phyloP scores from a whole-genome alignment of 257 asterid genomes.

The Nemophila menziesii region DNA sequence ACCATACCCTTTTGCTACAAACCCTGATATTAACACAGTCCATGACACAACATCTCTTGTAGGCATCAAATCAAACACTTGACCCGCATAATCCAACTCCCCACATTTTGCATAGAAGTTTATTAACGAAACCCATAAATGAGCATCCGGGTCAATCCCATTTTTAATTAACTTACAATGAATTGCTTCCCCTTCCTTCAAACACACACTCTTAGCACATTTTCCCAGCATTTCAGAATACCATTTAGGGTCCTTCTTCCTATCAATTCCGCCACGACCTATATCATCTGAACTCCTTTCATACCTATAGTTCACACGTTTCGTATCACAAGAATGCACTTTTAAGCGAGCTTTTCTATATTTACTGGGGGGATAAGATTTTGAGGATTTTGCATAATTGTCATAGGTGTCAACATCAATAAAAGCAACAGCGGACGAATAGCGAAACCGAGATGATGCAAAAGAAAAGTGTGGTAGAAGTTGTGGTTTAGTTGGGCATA shows the following conservation, averaged over 20 bases:
- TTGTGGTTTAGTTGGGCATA: slow-evolving; percentile 14
- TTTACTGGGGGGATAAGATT: slow-evolving; percentile 9
- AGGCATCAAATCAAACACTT: slow-evolving; percentile 45
- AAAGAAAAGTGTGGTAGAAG: slow-evolving; percentile 5
- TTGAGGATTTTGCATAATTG: slow-evolving; percentile 4
- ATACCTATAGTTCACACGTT: slow-evolving; percentile 12
- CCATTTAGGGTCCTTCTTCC: slow-evolving; percentile 28
- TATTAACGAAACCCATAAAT: slow-evolving; percentile 61
- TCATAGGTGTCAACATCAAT: slow-evolving; percentile 5
- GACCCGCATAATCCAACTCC: slow-evolving; percentile 23
- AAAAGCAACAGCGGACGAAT: slow-evolving; percentile 24
- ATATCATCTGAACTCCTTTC: slow-evolving; percentile 4
- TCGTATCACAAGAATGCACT: slow-evolving; percentile 12
- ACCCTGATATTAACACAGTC: slow-evolving; percentile 76
- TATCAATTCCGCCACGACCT: slow-evolving; percentile 8
- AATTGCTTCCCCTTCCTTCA: slow-evolving; percentile 45
- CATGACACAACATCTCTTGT: slow-evolving; percentile 57
- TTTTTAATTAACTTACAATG: slow-evolving; percentile 49
- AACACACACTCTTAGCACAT: slow-evolving; percentile 29
- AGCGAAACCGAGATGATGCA: slow-evolving; percentile 10
- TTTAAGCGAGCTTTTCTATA: slow-evolving; percentile 2
- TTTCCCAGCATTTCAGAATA: slow-evolving; percentile 44
- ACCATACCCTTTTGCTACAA: slow-evolving; percentile 57
- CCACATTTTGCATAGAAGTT: slow-evolving; percentile 67
- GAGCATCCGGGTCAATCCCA: slow-evolving; percentile 45